A percentile compares a stretch with the other conserved stretches of the same genome.
phyloP scores from a whole-genome alignment of 768 basidiomycete genomes.

The Mycena rosella region DNA sequence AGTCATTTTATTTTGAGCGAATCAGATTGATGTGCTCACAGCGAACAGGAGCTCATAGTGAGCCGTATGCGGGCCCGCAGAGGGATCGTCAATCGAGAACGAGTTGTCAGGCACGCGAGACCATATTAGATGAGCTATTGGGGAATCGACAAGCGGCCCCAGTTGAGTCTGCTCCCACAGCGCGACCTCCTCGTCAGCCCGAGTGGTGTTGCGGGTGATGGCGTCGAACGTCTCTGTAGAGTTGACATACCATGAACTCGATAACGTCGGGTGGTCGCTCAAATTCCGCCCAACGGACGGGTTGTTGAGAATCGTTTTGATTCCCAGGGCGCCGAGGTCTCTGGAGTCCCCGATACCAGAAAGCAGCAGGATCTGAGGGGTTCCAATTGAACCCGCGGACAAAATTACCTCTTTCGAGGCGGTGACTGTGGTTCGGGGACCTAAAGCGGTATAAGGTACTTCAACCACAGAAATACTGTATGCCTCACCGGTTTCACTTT shows the following conservation, averaged over 20 bases:
- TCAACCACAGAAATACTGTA: not conserved
- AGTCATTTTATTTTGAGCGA: not conserved
- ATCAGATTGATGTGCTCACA: constrained; percentile 18
- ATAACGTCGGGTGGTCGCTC: constrained; percentile 36
- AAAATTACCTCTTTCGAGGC: constrained; percentile 47
- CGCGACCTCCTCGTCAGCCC: constrained; percentile 3
- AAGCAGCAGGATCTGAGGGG: constrained; percentile 39
- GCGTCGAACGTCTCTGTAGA: constrained; percentile 31
- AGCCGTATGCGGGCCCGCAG: constrained; percentile 36
- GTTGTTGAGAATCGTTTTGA: too few relatives aligned
- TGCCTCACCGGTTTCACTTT: constrained; percentile 9
- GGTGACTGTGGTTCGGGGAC: constrained; percentile 19
- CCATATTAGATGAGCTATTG: constrained; percentile 9
- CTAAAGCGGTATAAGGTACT: not conserved
- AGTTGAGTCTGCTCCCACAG: constrained; percentile 34
- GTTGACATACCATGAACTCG: constrained; percentile 34
- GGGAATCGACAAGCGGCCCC: constrained; percentile 28
- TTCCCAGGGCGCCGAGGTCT: constrained; percentile 15
- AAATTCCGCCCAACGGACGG: too few relatives aligned
- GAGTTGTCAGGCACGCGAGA: not conserved
- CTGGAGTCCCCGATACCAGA: constrained; percentile 39
- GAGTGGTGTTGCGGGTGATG: constrained; percentile 27
- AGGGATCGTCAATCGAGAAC: constrained; percentile 34
- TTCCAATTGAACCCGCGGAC: constrained; percentile 44
- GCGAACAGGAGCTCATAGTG: constrained; percentile 38